Evolutionary conservation across 129 eudicot species (phyloP), one percentile per base, ranked within the genome.

Genomic region (Artemisia tridentata): DNA sequence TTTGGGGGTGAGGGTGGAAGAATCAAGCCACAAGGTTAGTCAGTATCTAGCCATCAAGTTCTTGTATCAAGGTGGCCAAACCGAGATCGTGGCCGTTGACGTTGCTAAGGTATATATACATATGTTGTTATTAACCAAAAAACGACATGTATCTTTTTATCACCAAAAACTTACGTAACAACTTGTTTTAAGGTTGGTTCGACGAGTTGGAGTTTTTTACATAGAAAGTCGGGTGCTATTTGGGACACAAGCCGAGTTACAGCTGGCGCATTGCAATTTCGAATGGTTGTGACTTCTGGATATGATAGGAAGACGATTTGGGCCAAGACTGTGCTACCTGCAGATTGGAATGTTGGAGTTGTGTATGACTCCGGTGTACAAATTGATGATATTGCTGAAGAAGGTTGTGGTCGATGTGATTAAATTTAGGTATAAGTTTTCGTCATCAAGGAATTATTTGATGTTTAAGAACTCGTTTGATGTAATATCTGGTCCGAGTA

Each of bases 31-130:
- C 21, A 81, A 83, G 74, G 88, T 80, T 0, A 7, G 41, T 31
- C 20, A 82, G 48, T 83, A 85, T 72, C 78, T 92, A 63, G 86
- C 95, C 14, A 75, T 92, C 23, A 86, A 85, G 65, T 67, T 92
- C 71, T 60, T 92, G 67, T 86, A 83, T 73, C 96, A 89, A 85
- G 98, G 96, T 70, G 96, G 98, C 46, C 95, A 92, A 78, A 92
- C 98, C 2, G 92, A 89, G 74, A 92, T 92, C 48, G 81, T 82
- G 4, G 80, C 73, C 1, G 81, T 77, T 3, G 86, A 89, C 69
- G 87, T 92, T 41, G 89, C 95, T n/a, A 61, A 63, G 93, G 97
- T 83, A 21, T 5, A 5, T 23, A 65, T 43, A 63, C 71, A 13
- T 31, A 18, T 31, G 67, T 57, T 48, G 23, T 16, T 48, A 14